A percentile compares a stretch with the other conserved stretches of the same genome.
Conservation (phyloP, 2,329 filamentous ascomycete genomes). For the Orbilia blumenaviensis region DNA sequence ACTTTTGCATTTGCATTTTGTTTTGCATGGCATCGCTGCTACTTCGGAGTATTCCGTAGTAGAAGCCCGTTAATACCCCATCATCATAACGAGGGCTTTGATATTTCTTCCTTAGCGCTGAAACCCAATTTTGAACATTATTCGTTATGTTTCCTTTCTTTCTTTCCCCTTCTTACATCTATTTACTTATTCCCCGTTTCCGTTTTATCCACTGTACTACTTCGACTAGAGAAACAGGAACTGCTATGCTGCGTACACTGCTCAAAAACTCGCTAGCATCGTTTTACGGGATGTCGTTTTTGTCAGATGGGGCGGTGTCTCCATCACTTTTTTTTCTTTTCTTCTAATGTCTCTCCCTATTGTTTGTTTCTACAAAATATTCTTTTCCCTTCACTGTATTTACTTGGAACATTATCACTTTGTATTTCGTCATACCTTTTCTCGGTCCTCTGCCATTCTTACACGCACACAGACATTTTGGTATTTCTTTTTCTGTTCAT, state of each 20-base stretch:
- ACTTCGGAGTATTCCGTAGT: slow-evolving; percentile 7
- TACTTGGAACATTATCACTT: slow-evolving; percentile 53
- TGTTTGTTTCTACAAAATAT: background rate
- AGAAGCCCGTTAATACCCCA: slow-evolving; percentile 42
- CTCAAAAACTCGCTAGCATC: slow-evolving; percentile 35
- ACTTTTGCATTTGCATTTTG: slow-evolving; percentile 13
- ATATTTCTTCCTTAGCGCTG: slow-evolving; percentile 45
- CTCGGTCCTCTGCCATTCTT: background rate
- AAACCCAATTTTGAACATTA: slow-evolving; percentile 41
- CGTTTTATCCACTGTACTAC: background rate
- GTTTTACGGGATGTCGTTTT: slow-evolving; percentile 23
- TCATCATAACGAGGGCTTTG: slow-evolving; percentile 32
- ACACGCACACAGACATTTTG: slow-evolving; percentile 17
- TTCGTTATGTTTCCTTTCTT: slow-evolving; percentile 25
- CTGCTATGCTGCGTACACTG: slow-evolving; percentile 15
- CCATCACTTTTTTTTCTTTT: background rate
- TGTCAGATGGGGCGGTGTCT: slow-evolving; percentile 16
- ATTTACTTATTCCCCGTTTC: background rate
- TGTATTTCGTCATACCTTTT: slow-evolving; percentile 34
- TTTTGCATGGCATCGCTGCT: slow-evolving; percentile 26
- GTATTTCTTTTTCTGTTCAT: slow-evolving; percentile 16
- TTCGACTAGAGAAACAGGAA: slow-evolving; percentile 48
- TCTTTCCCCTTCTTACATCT: background rate
- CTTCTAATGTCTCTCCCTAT: slow-evolving; percentile 31
- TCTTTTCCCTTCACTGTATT: slow-evolving; percentile 51